Evolutionary conservation across 176 grass and related monocot genomes (phyloP).

Genomic region (maize (Zea mays)): DNA sequence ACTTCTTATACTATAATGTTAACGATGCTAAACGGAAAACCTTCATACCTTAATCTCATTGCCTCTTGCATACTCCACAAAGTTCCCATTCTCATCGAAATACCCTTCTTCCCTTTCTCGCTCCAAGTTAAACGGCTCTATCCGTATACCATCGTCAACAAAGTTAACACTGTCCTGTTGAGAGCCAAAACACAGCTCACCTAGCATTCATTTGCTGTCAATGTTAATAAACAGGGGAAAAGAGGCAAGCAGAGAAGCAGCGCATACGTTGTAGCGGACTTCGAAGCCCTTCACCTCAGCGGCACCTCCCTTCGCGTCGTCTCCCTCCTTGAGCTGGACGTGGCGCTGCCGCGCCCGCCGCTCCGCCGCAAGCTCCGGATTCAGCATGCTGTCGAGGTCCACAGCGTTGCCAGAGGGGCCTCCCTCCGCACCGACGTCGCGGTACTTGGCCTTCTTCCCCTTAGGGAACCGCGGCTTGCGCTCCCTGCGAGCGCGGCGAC

Average conservation of each 20-base stretch:
- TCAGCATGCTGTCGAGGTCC: constrained; percentile 56
- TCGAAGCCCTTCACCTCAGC: constrained; percentile 55
- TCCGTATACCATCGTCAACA: constrained; percentile 77
- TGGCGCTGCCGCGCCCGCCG: constrained; percentile 67
- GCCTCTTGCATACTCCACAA: constrained; percentile 74
- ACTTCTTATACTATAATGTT: not conserved
- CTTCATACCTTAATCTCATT: constrained; percentile 74
- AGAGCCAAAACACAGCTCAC: constrained; percentile 34
- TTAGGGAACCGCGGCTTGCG: constrained; percentile 82
- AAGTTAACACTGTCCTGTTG: constrained; percentile 72
- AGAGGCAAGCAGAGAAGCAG: not conserved
- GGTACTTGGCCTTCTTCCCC: constrained; percentile 78
- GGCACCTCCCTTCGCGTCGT: constrained; percentile 48
- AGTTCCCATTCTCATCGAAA: constrained; percentile 90
- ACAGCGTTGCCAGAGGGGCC: constrained; percentile 15
- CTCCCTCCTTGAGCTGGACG: constrained; percentile 30
- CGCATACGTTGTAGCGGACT: constrained; percentile 65
- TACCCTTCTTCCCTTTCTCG: constrained; percentile 95
- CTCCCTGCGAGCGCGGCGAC: constrained; percentile 50
- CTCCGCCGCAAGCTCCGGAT: constrained; percentile 65
- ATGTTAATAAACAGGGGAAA: not conserved
- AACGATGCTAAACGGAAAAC: constrained; percentile 19
- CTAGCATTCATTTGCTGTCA: constrained; percentile 11
- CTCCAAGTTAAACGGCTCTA: constrained; percentile 98
- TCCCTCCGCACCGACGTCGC: constrained; percentile 22